phyloP scores from a whole-genome alignment of 805 yeast genomes.

The Hanseniaspora thailandica region DNA sequence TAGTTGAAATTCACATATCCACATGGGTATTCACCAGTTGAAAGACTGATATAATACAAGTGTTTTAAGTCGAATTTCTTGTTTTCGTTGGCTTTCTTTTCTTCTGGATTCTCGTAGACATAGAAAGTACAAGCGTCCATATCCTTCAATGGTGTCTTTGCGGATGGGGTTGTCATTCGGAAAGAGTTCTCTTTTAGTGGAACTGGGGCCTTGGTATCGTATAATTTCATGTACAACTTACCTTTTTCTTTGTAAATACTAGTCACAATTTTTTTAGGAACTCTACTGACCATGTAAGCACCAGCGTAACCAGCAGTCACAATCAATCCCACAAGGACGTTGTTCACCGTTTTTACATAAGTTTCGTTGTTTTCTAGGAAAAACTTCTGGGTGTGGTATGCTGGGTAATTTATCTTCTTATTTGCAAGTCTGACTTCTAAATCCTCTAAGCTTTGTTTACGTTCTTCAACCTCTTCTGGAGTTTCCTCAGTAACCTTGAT shows the following conservation, averaged over 20 bases:
- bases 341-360: neutral
- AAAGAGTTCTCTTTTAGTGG: neutral
- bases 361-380: neutral
- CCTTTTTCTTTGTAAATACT: neutral
- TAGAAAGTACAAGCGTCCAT: neutral
- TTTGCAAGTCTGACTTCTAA: neutral
- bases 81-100: neutral
- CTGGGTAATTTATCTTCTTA: neutral
- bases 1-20: neutral
- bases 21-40: neutral
- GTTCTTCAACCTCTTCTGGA: neutral
- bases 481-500: neutral
- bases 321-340: neutral
- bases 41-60: neutral
- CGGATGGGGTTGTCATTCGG: neutral
- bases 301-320: neutral
- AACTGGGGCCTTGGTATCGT: neutral
- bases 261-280: neutral
- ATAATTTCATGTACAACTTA: neutral
- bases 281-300: neutral
- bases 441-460: neutral
- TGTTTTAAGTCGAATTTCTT: neutral
- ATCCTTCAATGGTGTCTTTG: neutral
- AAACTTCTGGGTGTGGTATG: neutral
- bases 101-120: neutral